Conservation (phyloP, 331 rosid species). For the Acacia concinna region DNA sequence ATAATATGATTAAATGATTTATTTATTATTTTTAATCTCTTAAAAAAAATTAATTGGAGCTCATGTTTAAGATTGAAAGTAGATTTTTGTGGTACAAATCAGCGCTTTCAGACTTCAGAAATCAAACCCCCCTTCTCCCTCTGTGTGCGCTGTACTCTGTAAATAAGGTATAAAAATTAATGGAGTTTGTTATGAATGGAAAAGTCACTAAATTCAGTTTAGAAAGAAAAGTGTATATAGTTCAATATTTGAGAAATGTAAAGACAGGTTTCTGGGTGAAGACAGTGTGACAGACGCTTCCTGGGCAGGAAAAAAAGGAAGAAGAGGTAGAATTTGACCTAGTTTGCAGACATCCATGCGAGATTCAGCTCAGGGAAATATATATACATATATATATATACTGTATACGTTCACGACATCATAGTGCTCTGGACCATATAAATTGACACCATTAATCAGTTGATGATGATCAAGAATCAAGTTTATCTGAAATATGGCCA, state of each 20-base stretch:
- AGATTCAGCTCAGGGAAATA: conserved; percentile 53
- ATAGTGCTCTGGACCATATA: conserved; percentile 37
- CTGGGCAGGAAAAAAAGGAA: neutral
- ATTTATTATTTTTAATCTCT: too few relatives aligned
- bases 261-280: neutral
- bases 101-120: neutral
- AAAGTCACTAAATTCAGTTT: neutral
- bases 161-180: neutral
- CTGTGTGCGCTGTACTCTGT: too few relatives aligned
- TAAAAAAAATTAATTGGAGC: too few relatives aligned
- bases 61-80: too few relatives aligned
- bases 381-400: too few relatives aligned
- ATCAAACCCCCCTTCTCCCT: too few relatives aligned
- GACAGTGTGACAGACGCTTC: conserved; percentile 18
- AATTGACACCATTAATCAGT: conserved; percentile 24
- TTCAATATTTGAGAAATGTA: neutral
- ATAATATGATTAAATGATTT: too few relatives aligned
- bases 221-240: conserved; percentile 6
- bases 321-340: conserved; percentile 24
- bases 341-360: conserved; percentile 26
- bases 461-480: conserved; percentile 34
- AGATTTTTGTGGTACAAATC: neutral
- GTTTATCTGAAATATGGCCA: conserved; percentile 36
- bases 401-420: conserved; percentile 30
- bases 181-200: neutral